A percentile compares a stretch with the other conserved stretches of the same genome.
Evolutionary conservation across 108 stramenopile species (phyloP).

Genomic region (Cyclotella atomus): DNA sequence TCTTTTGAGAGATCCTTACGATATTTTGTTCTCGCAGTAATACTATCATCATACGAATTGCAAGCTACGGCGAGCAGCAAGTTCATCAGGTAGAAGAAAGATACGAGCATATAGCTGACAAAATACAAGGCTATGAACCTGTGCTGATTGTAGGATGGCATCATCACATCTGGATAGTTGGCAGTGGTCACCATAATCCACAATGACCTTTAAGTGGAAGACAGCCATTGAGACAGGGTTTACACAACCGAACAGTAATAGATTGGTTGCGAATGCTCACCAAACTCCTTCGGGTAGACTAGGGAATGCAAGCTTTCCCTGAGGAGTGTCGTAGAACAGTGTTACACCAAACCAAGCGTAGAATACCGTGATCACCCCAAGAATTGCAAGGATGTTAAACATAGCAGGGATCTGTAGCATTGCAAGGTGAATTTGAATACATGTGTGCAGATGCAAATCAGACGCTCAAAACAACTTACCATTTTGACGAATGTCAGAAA

Average conservation of each 20-base stretch:
- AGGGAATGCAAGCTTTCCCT: slow-evolving; percentile 65
- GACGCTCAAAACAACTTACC: slow-evolving; percentile 26
- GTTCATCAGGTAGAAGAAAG: slow-evolving; percentile 84
- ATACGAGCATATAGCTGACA: slow-evolving; percentile 71
- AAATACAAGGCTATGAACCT: slow-evolving; percentile 69
- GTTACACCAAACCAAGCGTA: slow-evolving; percentile 78
- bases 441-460: not conserved
- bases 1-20: slow-evolving; percentile 34
- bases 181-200: slow-evolving; percentile 85
- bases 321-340: slow-evolving; percentile 58
- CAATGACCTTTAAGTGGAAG: slow-evolving; percentile 47
- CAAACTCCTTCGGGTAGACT: slow-evolving; percentile 68
- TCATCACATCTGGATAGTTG: slow-evolving; percentile 87
- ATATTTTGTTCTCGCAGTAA: slow-evolving; percentile 33
- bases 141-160: slow-evolving; percentile 77
- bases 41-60: slow-evolving; percentile 65
- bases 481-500: slow-evolving; percentile 48
- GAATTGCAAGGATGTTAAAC: slow-evolving; percentile 41
- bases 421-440: slow-evolving; percentile 10
- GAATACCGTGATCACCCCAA: slow-evolving; percentile 57
- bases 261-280: too few relatives aligned
- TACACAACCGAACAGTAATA: too few relatives aligned
- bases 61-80: slow-evolving; percentile 70
- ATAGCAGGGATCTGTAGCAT: slow-evolving; percentile 54
- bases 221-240: too few relatives aligned